These are phyloP conservation scores for Thalassiosira hispida DNA, from an alignment of 352 stramenopile genomes.

Conservation along the genomic window DNA sequence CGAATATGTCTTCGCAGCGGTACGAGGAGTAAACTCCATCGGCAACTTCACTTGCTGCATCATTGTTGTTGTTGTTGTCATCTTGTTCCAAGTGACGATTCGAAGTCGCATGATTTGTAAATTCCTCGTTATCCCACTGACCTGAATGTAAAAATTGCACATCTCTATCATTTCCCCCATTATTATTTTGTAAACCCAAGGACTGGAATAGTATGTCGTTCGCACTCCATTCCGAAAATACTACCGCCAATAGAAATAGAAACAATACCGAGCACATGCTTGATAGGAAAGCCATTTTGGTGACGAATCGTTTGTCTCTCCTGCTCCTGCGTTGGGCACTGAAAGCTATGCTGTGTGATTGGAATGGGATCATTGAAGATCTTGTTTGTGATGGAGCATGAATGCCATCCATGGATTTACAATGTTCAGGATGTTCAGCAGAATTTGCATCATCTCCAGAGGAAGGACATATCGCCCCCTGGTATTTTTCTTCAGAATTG, in stretches of 20 bases:
- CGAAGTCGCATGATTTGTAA: not conserved
- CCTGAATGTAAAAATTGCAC: not conserved
- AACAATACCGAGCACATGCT: slow-evolving; percentile 41
- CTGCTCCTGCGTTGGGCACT: no score
- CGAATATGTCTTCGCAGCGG: slow-evolving; percentile 56
- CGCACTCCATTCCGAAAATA: slow-evolving; percentile 51
- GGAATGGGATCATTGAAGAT: no score
- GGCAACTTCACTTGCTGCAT: slow-evolving; percentile 12
- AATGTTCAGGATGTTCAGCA: no score
- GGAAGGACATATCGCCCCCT: no score
- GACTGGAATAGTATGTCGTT: slow-evolving; percentile 1
- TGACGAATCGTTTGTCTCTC: slow-evolving; percentile 54
- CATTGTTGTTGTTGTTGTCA: slow-evolving; percentile 30
- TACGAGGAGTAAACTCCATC: slow-evolving; percentile 42
- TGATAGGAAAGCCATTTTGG: slow-evolving; percentile 52
- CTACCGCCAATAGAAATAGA: slow-evolving; percentile 43
- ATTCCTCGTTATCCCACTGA: not conserved
- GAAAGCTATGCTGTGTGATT: no score
- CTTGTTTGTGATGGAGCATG: no score
- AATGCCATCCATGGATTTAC: no score
- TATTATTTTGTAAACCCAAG: not conserved
- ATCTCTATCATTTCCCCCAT: not conserved
- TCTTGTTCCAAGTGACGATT: slow-evolving; percentile 23
- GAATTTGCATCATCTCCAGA: no score
- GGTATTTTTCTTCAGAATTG: no score